Evolutionary conservation across 495 filamentous ascomycete genomes (phyloP).

Genomic region (Penicillium riverlandense): DNA sequence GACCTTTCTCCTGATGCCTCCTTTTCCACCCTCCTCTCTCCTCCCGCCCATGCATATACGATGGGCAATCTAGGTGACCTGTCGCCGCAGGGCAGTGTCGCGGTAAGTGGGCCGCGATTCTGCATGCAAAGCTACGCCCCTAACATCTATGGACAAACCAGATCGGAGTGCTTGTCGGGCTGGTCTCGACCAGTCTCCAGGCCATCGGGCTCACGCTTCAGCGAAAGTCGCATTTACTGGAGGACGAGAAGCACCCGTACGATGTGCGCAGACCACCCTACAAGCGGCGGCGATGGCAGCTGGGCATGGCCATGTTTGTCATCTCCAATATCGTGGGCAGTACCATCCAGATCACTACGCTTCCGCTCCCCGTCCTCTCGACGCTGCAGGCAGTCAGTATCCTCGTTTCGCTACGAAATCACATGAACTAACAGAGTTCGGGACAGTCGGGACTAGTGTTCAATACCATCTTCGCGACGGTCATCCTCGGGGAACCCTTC

Average conservation of each 20-base stretch:
- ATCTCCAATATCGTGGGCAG: constrained; percentile 89
- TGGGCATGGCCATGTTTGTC: constrained; percentile 97
- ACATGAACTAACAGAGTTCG: neutral
- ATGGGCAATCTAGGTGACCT: constrained; percentile 78
- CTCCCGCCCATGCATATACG: constrained; percentile 24
- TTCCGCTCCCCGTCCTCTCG: constrained; percentile 90
- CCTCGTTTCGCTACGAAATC: neutral
- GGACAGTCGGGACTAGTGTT: constrained; percentile 81
- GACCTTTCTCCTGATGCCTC: constrained; percentile 13
- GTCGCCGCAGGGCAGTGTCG: constrained; percentile 80
- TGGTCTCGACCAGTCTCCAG: constrained; percentile 88
- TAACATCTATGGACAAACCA: constrained; percentile 19
- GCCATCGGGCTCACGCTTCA: constrained; percentile 95
- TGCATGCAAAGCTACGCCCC: constrained; percentile 2
- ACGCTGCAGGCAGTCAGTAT: constrained; percentile 76
- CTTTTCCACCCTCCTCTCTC: constrained; percentile 2
- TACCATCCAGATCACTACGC: constrained; percentile 93
- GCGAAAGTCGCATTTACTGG: constrained; percentile 95
- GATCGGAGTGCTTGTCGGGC: constrained; percentile 88
- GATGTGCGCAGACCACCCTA: constrained; percentile 80
- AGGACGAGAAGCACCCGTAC: constrained; percentile 84
- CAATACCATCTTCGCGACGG: constrained; percentile 92
- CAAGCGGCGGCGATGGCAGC: constrained; percentile 87
- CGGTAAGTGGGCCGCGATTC: constrained; percentile 45
- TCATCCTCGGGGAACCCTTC: constrained; percentile 91